These are phyloP conservation scores for Dendrocalamus latiflorus DNA, from an alignment of 202 grass and related monocot species.

Conservation along the genomic window DNA sequence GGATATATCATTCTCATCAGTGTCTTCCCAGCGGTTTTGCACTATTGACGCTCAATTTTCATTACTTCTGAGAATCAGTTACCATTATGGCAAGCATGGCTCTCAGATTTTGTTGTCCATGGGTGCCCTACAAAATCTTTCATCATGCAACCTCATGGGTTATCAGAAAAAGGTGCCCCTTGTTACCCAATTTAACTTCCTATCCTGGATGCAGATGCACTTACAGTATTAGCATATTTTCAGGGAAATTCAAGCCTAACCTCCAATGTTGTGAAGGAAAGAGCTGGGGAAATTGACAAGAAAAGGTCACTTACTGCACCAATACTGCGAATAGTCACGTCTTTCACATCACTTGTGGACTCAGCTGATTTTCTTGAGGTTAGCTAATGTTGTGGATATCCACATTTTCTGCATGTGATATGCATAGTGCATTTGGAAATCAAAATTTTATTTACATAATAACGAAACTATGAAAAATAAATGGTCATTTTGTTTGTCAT, in stretches of 20 bases:
- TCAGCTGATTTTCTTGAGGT: conserved; percentile 88
- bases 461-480: neutral
- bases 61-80: conserved; percentile 82
- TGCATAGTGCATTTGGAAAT: conserved; percentile 1
- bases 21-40: conserved; percentile 68
- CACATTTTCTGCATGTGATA: conserved; percentile 17
- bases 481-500: neutral
- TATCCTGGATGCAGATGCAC: conserved; percentile 9
- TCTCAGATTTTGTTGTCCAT: conserved; percentile 89
- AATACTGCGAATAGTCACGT: conserved; percentile 77
- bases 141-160: conserved; percentile 55
- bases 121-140: conserved; percentile 83
- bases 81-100: conserved; percentile 84
- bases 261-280: conserved; percentile 46
- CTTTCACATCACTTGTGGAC: conserved; percentile 77
- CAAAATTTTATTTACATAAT: neutral
- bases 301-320: conserved; percentile 70
- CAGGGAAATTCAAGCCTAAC: conserved; percentile 55
- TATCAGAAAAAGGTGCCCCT: conserved; percentile 56
- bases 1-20: conserved; percentile 57
- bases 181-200: conserved; percentile 3
- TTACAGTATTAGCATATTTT: conserved; percentile 30
- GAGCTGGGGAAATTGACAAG: conserved; percentile 52
- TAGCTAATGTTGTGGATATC: conserved; percentile 3
- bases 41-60: conserved; percentile 82